A percentile compares a stretch with the other conserved stretches of the same genome.
These are phyloP conservation scores for Trametes polyzona DNA, from an alignment of 1,284 basidiomycete species.

Conservation along the genomic window DNA sequence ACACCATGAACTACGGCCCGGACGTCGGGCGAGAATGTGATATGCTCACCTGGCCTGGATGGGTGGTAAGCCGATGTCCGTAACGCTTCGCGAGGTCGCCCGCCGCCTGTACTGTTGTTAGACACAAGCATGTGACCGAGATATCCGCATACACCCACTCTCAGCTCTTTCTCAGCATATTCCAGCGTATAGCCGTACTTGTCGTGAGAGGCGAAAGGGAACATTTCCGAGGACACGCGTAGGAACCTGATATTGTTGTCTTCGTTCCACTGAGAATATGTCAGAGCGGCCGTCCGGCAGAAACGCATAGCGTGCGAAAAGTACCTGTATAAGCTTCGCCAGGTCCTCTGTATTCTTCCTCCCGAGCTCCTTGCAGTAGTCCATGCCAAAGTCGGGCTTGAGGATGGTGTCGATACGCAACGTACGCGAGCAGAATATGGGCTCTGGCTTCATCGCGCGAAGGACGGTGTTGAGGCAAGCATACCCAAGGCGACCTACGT, in stretches of 20 bases:
- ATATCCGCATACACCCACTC: conserved; percentile 27
- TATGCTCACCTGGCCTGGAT: conserved; percentile 62
- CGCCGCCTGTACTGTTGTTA: conserved; percentile 53
- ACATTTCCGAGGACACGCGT: conserved; percentile 87
- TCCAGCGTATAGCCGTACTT: conserved; percentile 81
- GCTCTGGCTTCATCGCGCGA: conserved; percentile 67
- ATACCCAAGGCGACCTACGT: conserved; percentile 67
- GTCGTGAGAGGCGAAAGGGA: conserved; percentile 87
- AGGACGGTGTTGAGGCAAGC: conserved; percentile 88
- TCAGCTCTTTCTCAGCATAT: conserved; percentile 61
- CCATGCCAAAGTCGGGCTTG: conserved; percentile 71
- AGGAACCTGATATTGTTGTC: conserved; percentile 78
- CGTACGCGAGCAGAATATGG: conserved; percentile 64
- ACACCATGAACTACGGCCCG: not conserved
- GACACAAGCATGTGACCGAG: not conserved
- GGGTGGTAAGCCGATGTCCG: conserved; percentile 83
- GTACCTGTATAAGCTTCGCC: conserved; percentile 58
- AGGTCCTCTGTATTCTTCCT: conserved; percentile 77
- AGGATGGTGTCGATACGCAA: conserved; percentile 76
- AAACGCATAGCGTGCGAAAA: too few relatives aligned
- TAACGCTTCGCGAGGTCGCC: conserved; percentile 79
- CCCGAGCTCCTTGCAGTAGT: conserved; percentile 80
- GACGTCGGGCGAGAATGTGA: not conserved
- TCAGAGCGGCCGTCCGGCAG: too few relatives aligned
- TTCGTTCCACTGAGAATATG: conserved; percentile 79